Base-by-base conservation (phyloP, 495 filamentous ascomycete species). In the Tuber magnatum region DNA sequence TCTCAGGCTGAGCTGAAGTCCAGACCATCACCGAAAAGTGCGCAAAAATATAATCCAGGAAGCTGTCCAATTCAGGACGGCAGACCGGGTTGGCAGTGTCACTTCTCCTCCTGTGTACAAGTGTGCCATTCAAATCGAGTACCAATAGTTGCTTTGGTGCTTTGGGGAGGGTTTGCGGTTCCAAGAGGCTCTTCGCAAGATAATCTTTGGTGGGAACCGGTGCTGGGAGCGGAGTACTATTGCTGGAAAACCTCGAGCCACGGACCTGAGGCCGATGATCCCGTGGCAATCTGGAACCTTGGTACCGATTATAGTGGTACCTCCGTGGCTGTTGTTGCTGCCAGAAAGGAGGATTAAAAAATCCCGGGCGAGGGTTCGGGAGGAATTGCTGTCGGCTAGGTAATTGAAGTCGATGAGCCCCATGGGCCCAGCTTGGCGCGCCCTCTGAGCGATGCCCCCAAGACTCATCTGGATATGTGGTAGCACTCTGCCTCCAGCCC, bases 61-160 rank as follows among this genome's bases (percentile, higher is more conserved):
- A 98, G 0, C 83, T 41, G 1, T 83, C 70, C 0, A 94, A 86
- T 43, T 86, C 85, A 0, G 91, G 91, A 6, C 95, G 89, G 69
- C 85, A 82, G 4, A 86, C 80, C 1, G 78, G 81, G 72, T 56
- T 71, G 7, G 68, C 28, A 39, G 72, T 76, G 28, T 77, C 48
- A 24, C 42, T 70, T 38, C n/a, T 40, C 32, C 70, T 90, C 20
- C 95, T 92, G 80, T 87, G 85, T 24, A 97, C 86, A 4, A 99
- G 86, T 0, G 96, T 97, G 73, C 96, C 95, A 84, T 98, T 99
- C 0, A 99, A 87, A 82, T 99, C 95, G 73, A 98, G 89, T 41
- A 98, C 88, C 32, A 99, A 83, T 3, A 99, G 89, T 1, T 97
- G 84, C 16, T 85, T 84, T 3, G 83, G 83, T 10, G 85, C 82